These are phyloP conservation scores for Fusarium protoensiforme DNA, from an alignment of 2,329 filamentous ascomycete species.

Conservation along the genomic window DNA sequence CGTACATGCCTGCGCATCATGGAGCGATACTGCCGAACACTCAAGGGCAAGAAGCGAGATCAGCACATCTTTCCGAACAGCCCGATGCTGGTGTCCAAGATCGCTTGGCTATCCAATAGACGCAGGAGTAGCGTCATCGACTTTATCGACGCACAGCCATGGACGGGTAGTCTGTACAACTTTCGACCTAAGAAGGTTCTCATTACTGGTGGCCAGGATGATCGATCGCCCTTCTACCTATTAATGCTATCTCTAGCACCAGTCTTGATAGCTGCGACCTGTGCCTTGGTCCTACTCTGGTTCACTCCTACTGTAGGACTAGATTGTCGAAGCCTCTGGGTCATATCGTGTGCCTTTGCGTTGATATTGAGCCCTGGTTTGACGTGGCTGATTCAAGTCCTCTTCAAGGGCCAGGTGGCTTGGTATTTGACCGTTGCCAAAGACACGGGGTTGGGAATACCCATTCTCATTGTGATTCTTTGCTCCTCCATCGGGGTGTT, in stretches of 20 bases:
- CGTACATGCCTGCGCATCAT: constrained; percentile 9
- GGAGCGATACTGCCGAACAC: constrained; percentile 5
- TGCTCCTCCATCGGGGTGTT: not conserved
- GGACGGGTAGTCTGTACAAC: constrained; percentile 7
- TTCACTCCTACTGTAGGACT: not conserved
- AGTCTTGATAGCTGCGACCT: not conserved
- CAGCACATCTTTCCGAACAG: constrained; percentile 1
- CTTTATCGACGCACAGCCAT: constrained; percentile 7
- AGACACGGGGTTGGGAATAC: not conserved
- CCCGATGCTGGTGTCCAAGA: not conserved
- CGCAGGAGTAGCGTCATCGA: not conserved
- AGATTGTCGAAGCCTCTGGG: not conserved
- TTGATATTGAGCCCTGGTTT: constrained; percentile 2
- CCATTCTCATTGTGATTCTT: not conserved
- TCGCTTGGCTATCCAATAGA: not conserved
- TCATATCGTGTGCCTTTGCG: not conserved
- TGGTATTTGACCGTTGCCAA: constrained; percentile 5
- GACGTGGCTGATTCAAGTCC: not conserved
- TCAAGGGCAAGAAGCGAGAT: constrained; percentile 2
- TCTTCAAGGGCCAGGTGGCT: not conserved
- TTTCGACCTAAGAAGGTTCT: constrained; percentile 1
- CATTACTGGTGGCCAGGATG: not conserved
- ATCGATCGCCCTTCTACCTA: not conserved
- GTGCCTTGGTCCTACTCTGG: not conserved
- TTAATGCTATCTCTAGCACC: not conserved